Percentiles rank a stretch among this genome's conserved stretches.
These are phyloP conservation scores for Lodderomyces pseudojiufengensis DNA, from an alignment of 1,139 yeast species.

Conservation along the genomic window DNA sequence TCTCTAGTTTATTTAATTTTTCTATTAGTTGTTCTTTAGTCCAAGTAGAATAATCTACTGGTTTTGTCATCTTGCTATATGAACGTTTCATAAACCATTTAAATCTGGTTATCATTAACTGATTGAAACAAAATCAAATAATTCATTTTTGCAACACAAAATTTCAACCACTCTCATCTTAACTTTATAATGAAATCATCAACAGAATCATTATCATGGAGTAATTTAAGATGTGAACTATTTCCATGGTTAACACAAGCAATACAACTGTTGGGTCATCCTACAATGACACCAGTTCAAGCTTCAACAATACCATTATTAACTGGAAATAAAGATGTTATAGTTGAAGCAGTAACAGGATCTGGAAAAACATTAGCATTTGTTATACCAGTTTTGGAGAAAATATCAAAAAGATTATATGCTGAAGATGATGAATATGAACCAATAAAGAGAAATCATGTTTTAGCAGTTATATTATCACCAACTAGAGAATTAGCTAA, in stretches of 20 bases:
- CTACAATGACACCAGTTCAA: slow-evolving; percentile 93
- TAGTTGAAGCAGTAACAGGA: slow-evolving; percentile 95
- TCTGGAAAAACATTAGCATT: slow-evolving; percentile 94
- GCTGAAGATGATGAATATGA: slow-evolving; percentile 23
- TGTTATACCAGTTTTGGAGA: slow-evolving; percentile 76
- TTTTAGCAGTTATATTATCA: slow-evolving; percentile 69
- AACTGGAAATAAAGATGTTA: slow-evolving; percentile 88
- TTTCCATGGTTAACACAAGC: slow-evolving; percentile 58
- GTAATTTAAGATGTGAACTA: slow-evolving; percentile 29
- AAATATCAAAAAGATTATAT: slow-evolving; percentile 36
- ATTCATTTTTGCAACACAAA: slow-evolving; percentile 2
- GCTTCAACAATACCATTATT: slow-evolving; percentile 91
- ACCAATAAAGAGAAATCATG: slow-evolving; percentile 53
- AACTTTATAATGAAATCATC: slow-evolving; percentile 22
- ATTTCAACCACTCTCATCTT: slow-evolving; percentile 7
- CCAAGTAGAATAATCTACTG: slow-evolving; percentile 44
- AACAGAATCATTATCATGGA: slow-evolving; percentile 39
- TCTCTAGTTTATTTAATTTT: slow-evolving; percentile 47
- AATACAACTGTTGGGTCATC: slow-evolving; percentile 67
- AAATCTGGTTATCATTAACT: not conserved
- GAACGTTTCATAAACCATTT: slow-evolving; percentile 4
- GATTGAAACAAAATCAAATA: not conserved
- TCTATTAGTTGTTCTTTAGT: slow-evolving; percentile 49
- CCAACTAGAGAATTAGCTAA: slow-evolving; percentile 93
- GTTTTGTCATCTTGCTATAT: slow-evolving; percentile 2